Evolutionary conservation across 2,329 filamentous ascomycete genomes (phyloP), one percentile per base, ranked within the genome.

Genomic region (Septoria petroselini): DNA sequence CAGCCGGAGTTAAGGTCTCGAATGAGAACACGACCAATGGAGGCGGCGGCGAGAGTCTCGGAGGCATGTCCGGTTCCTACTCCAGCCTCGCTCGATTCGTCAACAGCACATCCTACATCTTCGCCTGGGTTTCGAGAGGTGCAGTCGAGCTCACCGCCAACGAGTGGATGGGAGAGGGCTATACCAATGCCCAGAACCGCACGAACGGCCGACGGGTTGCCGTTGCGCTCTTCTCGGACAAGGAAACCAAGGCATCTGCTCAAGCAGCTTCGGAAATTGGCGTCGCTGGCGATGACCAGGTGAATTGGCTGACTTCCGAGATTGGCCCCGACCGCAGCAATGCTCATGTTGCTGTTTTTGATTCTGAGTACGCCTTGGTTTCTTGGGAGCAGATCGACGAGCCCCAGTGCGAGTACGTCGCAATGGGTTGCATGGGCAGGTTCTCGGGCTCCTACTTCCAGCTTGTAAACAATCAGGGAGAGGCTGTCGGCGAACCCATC

Each of bases 11-110:
- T 58, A 83, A 83, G 68, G 72, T 84, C 52, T 79, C 79, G 50
- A 83, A 83, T 65, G 80, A 83, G 64, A 78, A 81, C 56, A 76
- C 75, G 17, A 81, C 77, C 53, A 83, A 83, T 60, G 80, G 80
- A 31, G 79, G 65, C 4, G 73, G 71, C 33, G 78, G 78, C 40
- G 80, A 83, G 64, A 69, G 79, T 21, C 54, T 82, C 74, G 81
- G 81, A 33, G 81, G 81, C 44, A 83, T 80, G 77, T 72, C 73
- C n/a, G 81, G 81, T 23, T 82, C 78, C 2, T 84, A 82, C 70
- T 80, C 76, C 58, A 70, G 68, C 6, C 73, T 84, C 15, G 76
- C 76, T 9, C 74, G 76, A 4, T 81, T 82, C 66, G 65, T 73
- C 37, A 71, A 69, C 50, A 72, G 71, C 15, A 71, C 73, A 44